Evolutionary conservation across 1,284 basidiomycete species (phyloP), one percentile per base, ranked within the genome.

Genomic region (Trametes polyzona): DNA sequence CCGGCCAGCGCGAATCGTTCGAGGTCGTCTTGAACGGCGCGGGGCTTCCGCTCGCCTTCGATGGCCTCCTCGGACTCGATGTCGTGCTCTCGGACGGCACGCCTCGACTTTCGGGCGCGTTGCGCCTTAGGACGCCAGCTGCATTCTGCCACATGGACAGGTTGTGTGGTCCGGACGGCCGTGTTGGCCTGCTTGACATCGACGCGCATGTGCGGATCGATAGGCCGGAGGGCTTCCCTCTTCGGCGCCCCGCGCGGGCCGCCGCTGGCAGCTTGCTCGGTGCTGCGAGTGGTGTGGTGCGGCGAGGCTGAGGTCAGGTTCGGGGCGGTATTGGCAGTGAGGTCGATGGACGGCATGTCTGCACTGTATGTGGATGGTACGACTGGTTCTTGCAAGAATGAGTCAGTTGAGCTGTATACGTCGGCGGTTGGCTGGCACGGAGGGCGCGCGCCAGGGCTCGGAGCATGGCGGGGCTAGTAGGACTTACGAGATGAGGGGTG

Each of bases 1-100:
- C 46, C 59, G n/a, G 50, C 51, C 27, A 58, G 26, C 6, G 56
- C 59, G 39, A 60, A 57, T 14, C 35, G 41, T 17, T 27, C n/a
- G 17, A 47, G 24, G 14, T 37, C n/a, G n/a, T n/a, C n/a, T n/a
- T n/a, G n/a, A n/a, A n/a, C n/a, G n/a, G n/a, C n/a, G n/a, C n/a
- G n/a, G n/a, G n/a, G n/a, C n/a, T n/a, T n/a, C n/a, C n/a, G n/a
- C n/a, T n/a, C n/a, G n/a, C n/a, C n/a, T n/a, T n/a, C n/a, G n/a
- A n/a, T n/a, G n/a, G n/a, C n/a, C n/a, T n/a, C 32, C 12, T 23
- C 35, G 19, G 8, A 2, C n/a, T n/a, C n/a, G n/a, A n/a, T n/a
- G n/a, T n/a, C n/a, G n/a, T n/a, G n/a, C n/a, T n/a, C n/a, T 14
- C 12, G 48, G 27, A 23, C 19, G 14, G 9, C n/a, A n/a, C n/a